Base-by-base conservation (phyloP, 1,139 yeast genomes). In the Pichia sp. region DNA sequence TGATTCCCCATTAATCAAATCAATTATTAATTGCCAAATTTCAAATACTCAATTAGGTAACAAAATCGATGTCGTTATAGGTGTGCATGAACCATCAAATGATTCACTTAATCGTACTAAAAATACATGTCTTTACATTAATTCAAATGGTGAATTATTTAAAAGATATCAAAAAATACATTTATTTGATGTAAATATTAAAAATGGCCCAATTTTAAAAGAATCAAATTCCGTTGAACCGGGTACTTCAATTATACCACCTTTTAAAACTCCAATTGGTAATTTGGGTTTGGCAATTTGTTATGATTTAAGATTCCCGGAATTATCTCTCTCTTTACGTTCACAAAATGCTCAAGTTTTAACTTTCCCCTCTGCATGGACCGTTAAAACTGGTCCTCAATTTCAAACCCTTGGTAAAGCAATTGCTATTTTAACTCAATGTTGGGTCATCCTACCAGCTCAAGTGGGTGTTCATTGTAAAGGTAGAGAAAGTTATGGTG, bases 381-480 rank as follows among this genome's bases (percentile, higher is more conserved):
- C 98, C 0, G 80, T 87, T 62, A 81, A 84, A 61, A 93, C 98
- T 0, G 98, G 99, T 0, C 93, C 93, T 0, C 98, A 93, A 63
- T 93, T 98, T 96, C 82, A 83, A 55, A 68, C 77, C 1, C 71
- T 93, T 53, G 96, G 90, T 2, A 74, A 81, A 42, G 84, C 96
- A 0, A 73, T 97, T 47, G 98, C 98, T 2, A 76, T 93, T 29
- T 96, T 90, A 64, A 79, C 93, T 1, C 98, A 93, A 66, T 75
- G 87, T 60, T 93, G 78, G 67, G 96, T 93, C 3, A 74, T 93
- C 5, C 83, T 91, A 86, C 93, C 98, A 0, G 97, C 95, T 0
- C 98, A 91, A 66, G 80, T 83, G 53, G 98, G 98, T 2, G 72
- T 73, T 36, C 98, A 93, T 66, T 36, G 41, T 19, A 11, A 18